Evolutionary conservation across 169 alveolate species (phyloP).

Genomic region (Plasmodium blacklocki): DNA sequence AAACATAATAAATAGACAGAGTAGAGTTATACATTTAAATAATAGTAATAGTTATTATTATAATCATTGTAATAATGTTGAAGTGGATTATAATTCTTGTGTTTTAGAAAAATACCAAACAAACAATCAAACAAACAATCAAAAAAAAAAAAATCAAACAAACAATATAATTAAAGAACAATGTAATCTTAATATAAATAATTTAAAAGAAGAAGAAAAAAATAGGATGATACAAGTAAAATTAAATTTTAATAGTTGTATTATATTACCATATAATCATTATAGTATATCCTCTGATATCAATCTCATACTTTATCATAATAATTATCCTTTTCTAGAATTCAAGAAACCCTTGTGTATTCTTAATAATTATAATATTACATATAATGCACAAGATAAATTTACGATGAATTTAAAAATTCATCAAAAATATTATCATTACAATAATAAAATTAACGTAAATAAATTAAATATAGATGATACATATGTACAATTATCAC

Average conservation of each 20-base stretch:
- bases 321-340: constrained; percentile 37
- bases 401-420: constrained; percentile 18
- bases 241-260: constrained; percentile 24
- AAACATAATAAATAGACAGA: constrained; percentile 37
- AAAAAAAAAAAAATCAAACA: too few species aligned
- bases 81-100: constrained; percentile 11
- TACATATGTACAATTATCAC: constrained; percentile 43
- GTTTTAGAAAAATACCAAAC: not conserved
- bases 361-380: constrained; percentile 11
- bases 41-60: not conserved
- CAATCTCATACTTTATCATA: constrained; percentile 38
- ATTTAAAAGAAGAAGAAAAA: constrained; percentile 3
- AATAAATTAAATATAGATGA: not conserved
- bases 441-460: not conserved
- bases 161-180: not conserved
- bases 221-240: constrained; percentile 17
- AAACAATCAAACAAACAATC: not conserved
- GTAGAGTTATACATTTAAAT: constrained; percentile 26
- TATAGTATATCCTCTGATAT: constrained; percentile 8
- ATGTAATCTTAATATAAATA: too few species aligned
- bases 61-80: not conserved
- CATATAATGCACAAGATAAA: constrained; percentile 45
- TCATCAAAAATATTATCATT: not conserved
- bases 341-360: not conserved
- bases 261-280: constrained; percentile 56